Conservation (phyloP, 202 grass and related monocot species). For the Setaria viridis region DNA sequence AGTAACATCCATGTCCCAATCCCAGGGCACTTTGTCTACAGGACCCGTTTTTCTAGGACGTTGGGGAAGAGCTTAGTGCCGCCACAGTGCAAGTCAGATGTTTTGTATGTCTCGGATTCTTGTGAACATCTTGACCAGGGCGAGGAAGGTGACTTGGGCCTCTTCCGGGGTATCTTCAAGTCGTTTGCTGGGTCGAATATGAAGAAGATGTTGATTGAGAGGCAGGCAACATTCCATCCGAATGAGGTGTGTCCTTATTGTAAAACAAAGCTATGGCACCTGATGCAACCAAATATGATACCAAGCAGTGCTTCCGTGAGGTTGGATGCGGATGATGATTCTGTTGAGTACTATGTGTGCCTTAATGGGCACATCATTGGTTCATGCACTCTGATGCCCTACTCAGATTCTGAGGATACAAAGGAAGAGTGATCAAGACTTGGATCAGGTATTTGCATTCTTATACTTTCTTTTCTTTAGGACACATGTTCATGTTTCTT, state of each 20-base stretch:
- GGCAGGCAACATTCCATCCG: constrained; percentile 65
- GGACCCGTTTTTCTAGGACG: constrained; percentile 75
- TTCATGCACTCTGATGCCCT: constrained; percentile 66
- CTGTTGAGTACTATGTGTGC: constrained; percentile 78
- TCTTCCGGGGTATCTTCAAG: constrained; percentile 82
- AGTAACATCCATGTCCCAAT: constrained; percentile 49
- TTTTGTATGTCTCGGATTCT: constrained; percentile 78
- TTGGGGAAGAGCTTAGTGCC: constrained; percentile 73
- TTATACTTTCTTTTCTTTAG: neutral
- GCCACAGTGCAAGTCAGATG: constrained; percentile 66
- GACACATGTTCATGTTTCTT: constrained; percentile 14
- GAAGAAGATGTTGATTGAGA: constrained; percentile 83
- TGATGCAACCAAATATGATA: constrained; percentile 78
- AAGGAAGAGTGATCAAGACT: constrained; percentile 44
- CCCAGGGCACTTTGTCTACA: constrained; percentile 70
- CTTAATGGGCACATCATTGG: constrained; percentile 86
- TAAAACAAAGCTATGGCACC: constrained; percentile 80
- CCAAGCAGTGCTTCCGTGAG: constrained; percentile 58
- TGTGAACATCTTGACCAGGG: constrained; percentile 87
- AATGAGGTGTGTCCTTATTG: constrained; percentile 79
- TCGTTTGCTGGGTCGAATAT: constrained; percentile 67
- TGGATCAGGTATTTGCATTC: constrained; percentile 37
- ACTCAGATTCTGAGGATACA: constrained; percentile 71
- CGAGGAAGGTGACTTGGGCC: constrained; percentile 76
- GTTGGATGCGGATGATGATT: constrained; percentile 70